Evolutionary conservation across 2,329 filamentous ascomycete species (phyloP), one percentile per base, ranked within the genome.

Genomic region (Fragosphaeria purpurea): DNA sequence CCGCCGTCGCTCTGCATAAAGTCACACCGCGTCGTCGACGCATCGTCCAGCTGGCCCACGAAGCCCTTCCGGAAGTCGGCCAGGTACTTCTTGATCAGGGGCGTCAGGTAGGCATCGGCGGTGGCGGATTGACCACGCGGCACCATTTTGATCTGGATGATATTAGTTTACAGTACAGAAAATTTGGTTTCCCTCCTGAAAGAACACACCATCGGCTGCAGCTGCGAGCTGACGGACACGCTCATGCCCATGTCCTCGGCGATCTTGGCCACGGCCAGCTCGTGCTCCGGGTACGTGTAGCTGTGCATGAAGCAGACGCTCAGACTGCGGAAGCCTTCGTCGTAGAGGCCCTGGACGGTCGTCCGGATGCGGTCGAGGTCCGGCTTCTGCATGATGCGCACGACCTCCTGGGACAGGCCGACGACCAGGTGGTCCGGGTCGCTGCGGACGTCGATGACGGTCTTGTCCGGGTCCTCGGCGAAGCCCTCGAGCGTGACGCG

Each of bases 401-500:
- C 42, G 7, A 37, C 35, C 35, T 37, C 83, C 85, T 34, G 72
- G 73, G 4, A 86, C 77, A 84, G 62, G n/a, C 76, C 67, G 1
- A 37, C 35, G 35, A 37, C 35, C 2, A 37, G 35, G 22, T 22
- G 22, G 35, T 37, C 35, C 35, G 72, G 69, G 37, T 75, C 62
- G 11, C 56, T 55, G 30, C 35, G 22, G 11, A 30, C 37, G n/a
- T 48, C 39, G 7, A 50, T 44, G 12, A 43, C 47, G 5, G 41
- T 46, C n/a, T 53, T 41, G 11, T 47, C 41, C n/a, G 52, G 51
- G 41, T 53, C 44, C 38, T 47, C 47, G 7, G 47, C 43, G 41
- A 47, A 95, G 62, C 95, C 88, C 63, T 95, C 88, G 10, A 95
- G 69, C 0, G 89, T 95, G 4, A 95, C 88, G 38, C 90, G 75